Evolutionary conservation across 768 basidiomycete species (phyloP).

Genomic region (Leccinum longicurvipes): DNA sequence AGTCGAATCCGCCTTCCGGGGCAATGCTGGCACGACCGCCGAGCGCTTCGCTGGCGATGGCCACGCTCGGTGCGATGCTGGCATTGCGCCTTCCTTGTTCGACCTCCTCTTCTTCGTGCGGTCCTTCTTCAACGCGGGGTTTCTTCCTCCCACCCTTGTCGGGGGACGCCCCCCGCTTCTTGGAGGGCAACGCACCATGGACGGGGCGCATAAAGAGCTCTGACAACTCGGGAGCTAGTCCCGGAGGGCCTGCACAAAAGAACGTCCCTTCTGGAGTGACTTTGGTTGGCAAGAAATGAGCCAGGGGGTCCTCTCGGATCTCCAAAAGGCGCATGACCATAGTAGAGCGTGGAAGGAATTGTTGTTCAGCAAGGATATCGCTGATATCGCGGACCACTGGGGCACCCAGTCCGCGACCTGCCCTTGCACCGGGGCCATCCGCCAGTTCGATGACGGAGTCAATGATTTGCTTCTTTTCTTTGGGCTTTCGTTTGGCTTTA

Average conservation of each 20-base stretch:
- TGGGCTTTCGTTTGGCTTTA: conserved; percentile 50
- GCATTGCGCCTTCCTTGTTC: conserved; percentile 69
- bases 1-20: conserved; percentile 58
- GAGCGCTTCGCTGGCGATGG: conserved; percentile 53
- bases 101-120: conserved; percentile 53
- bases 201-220: conserved; percentile 83
- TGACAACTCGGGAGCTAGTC: conserved; percentile 75
- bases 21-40: conserved; percentile 52
- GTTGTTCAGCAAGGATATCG: conserved; percentile 74
- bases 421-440: conserved; percentile 53
- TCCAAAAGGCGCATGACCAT: conserved; percentile 83
- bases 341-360: conserved; percentile 81
- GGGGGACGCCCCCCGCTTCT: conserved; percentile 60
- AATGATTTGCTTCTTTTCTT: conserved; percentile 85
- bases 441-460: conserved; percentile 86
- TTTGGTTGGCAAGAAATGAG: conserved; percentile 83
- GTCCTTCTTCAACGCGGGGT: conserved; percentile 51
- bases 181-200: conserved; percentile 44
- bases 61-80: conserved; percentile 60
- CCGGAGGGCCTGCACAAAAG: conserved; percentile 83
- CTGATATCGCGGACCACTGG: conserved; percentile 56
- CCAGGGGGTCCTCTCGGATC: conserved; percentile 79
- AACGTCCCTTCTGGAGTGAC: conserved; percentile 67
- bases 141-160: conserved; percentile 57
- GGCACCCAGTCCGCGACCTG: conserved; percentile 57